Base-by-base conservation (phyloP, 192 early-diverging fungal genomes). In the Coemansia sp. region DNA sequence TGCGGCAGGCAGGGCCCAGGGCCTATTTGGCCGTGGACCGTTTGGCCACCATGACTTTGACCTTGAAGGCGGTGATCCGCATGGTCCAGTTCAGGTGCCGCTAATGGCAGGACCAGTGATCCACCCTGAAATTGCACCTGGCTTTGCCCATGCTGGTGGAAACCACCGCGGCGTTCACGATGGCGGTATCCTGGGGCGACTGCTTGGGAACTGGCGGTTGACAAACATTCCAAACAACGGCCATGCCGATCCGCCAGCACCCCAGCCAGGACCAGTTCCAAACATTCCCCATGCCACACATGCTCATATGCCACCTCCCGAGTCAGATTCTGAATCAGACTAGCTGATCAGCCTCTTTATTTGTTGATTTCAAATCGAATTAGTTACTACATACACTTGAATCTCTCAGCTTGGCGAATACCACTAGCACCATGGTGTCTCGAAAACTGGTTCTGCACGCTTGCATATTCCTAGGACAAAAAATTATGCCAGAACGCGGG, bases 221-320 rank as follows among this genome's bases (percentile, higher is more conserved):
- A 39, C 61, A 19, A 68, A 37, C 19, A 51, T 26, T 16, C 47
- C 23, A 27, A 29, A 69, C 37, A 39, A 59, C 35, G 37, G 55
- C n/a, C 53, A 73, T 37, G 38, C 27, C n/a, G 57, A 17, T 21
- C 76, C 76, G 14, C 70, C 69, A n/a, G 51, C 55, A 21, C 76
- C 76, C 2, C 70, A 73, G 66, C 76, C 76, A 27, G 76, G 76
- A 3, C 76, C 67, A 2, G 70, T 59, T 22, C 71, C 71, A 38
- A n/a, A 57, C 9, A 6, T 17, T 11, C 55, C 17, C 19, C 60
- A n/a, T 23, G 9, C 3, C n/a, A 51, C 35, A 26, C 21, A 53
- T 51, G 17, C 16, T 14, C 55, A 31, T 21, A 17, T 57, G 12
- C 55, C 55, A 14, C 55, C n/a, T n/a, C 27, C 27, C 22, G 49